These are phyloP conservation scores for Rheum nobile DNA, from an alignment of 148 eudicot genomes.

Conservation along the genomic window DNA sequence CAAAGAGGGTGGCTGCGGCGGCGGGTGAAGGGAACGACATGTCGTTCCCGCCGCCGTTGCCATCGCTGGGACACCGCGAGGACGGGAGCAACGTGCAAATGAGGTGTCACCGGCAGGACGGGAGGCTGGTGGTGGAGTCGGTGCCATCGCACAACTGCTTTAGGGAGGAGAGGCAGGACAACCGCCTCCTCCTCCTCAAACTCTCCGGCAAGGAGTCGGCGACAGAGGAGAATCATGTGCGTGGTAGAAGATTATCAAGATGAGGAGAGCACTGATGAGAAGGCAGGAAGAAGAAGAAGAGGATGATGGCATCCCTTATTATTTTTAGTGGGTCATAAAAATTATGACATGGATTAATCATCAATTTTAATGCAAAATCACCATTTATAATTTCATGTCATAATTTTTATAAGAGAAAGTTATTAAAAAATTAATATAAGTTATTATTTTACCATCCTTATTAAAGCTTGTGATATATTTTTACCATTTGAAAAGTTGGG, in stretches of 20 bases:
- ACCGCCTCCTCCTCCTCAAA: slow-evolving; percentile 69
- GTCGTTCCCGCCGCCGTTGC: slow-evolving; percentile 1
- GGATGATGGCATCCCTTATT: too few species aligned
- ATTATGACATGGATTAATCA: too few species aligned
- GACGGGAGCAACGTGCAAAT: slow-evolving; percentile 44
- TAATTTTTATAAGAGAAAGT: too few species aligned
- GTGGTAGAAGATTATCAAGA: neutral
- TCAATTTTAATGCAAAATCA: too few species aligned
- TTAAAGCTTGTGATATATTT: too few species aligned
- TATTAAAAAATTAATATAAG: too few species aligned
- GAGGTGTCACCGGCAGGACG: slow-evolving; percentile 58
- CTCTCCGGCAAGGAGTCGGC: slow-evolving; percentile 15
- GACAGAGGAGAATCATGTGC: slow-evolving; percentile 7
- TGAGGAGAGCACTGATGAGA: slow-evolving; percentile 1
- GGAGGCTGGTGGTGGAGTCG: slow-evolving; percentile 64
- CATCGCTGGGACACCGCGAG: slow-evolving; percentile 18
- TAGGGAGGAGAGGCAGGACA: slow-evolving; percentile 51
- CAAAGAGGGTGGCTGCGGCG: neutral
- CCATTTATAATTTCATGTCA: too few species aligned
- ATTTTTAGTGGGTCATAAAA: too few species aligned
- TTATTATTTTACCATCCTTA: too few species aligned
- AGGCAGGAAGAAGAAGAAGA: slow-evolving; percentile 6
- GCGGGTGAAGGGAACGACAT: neutral
- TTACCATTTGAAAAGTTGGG: too few species aligned
- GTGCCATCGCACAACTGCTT: slow-evolving; percentile 50